Percentiles rank a stretch among this genome's conserved stretches.
These are phyloP conservation scores for Dictyophora rubrovolvata DNA, from an alignment of 768 basidiomycete species.

Conservation along the genomic window DNA sequence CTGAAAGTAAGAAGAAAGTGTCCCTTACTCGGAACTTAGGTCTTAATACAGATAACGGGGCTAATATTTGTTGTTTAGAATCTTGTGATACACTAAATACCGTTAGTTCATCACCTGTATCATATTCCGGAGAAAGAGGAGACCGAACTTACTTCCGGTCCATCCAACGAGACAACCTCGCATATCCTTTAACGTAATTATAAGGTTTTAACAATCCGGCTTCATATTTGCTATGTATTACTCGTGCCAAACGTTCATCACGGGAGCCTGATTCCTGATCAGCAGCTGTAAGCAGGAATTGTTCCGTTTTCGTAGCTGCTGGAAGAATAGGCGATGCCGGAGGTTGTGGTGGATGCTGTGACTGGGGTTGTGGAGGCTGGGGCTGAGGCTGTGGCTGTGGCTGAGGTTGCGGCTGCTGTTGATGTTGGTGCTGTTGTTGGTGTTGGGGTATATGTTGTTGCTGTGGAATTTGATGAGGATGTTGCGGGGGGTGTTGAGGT, in stretches of 20 bases:
- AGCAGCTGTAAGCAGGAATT: slow-evolving; percentile 85
- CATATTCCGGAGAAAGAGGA: neutral
- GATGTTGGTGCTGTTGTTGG: slow-evolving; percentile 15
- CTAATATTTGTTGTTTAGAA: slow-evolving; percentile 84
- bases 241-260: slow-evolving; percentile 80
- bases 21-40: slow-evolving; percentile 70
- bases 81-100: slow-evolving; percentile 68
- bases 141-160: slow-evolving; percentile 60
- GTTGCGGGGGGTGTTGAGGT: slow-evolving; percentile 24
- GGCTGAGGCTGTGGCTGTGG: slow-evolving; percentile 6
- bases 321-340: slow-evolving; percentile 48
- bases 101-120: neutral
- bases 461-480: slow-evolving; percentile 11
- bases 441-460: slow-evolving; percentile 3
- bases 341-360: slow-evolving; percentile 24
- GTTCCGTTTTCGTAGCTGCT: slow-evolving; percentile 72
- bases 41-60: slow-evolving; percentile 74
- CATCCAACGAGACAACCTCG: slow-evolving; percentile 89
- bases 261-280: slow-evolving; percentile 88
- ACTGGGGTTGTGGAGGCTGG: slow-evolving; percentile 10
- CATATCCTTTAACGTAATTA: slow-evolving; percentile 94
- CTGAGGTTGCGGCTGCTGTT: slow-evolving; percentile 19
- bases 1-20: neutral
- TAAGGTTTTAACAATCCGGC: slow-evolving; percentile 91
- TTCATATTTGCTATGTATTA: slow-evolving; percentile 94